A percentile compares a stretch with the other conserved stretches of the same genome.
phyloP scores from a whole-genome alignment of 129 eudicot genomes.

The Erigeron canadensis region DNA sequence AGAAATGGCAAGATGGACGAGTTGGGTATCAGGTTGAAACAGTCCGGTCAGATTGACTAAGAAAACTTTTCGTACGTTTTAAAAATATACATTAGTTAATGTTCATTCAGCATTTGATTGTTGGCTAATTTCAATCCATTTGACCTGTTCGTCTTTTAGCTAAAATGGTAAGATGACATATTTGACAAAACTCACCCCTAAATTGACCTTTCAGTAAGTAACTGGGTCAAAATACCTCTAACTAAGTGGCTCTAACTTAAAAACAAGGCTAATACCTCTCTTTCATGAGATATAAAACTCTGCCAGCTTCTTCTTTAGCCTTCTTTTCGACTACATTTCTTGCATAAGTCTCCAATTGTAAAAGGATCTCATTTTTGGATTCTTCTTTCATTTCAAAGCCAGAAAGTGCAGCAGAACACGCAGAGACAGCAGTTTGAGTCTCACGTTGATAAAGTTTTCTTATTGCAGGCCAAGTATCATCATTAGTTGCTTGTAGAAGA shows the following conservation, averaged over 20 bases:
- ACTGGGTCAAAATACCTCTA: background rate
- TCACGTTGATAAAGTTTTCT: slow-evolving; percentile 53
- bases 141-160: too few relatives aligned
- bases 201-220: background rate
- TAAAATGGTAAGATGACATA: too few relatives aligned
- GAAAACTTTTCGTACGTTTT: background rate
- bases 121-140: too few relatives aligned
- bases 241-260: background rate
- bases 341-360: slow-evolving; percentile 56
- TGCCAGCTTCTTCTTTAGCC: slow-evolving; percentile 90
- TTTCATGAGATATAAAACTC: slow-evolving; percentile 82
- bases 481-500: slow-evolving; percentile 34
- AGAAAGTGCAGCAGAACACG: slow-evolving; percentile 57
- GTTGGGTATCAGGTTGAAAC: background rate
- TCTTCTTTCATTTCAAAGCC: slow-evolving; percentile 70
- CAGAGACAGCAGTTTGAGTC: slow-evolving; percentile 45
- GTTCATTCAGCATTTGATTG: too few relatives aligned
- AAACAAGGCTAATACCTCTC: slow-evolving; percentile 47
- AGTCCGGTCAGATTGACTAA: background rate
- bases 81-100: too few relatives aligned
- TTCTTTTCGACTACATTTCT: slow-evolving; percentile 74
- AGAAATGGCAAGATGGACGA: background rate
- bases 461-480: slow-evolving; percentile 91
- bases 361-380: slow-evolving; percentile 54
- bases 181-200: too few relatives aligned